Conservation (phyloP, 2,329 filamentous ascomycete species). For the Diaporthe sp. region DNA sequence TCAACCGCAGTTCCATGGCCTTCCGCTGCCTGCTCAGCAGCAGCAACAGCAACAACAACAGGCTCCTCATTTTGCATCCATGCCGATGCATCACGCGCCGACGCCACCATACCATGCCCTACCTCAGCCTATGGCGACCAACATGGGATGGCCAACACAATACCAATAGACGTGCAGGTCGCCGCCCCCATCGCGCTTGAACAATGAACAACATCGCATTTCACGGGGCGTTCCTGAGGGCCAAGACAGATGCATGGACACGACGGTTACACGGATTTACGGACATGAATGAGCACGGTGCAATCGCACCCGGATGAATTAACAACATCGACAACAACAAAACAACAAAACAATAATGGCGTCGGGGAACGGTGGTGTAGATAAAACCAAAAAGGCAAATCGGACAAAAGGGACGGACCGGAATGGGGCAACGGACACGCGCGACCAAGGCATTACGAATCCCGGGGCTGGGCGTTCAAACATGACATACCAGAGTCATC, state of each 20-base stretch:
- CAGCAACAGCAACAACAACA: slow-evolving; percentile 16
- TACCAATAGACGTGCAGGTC: slow-evolving; percentile 20
- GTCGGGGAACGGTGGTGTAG: not conserved
- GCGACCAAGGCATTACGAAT: not conserved
- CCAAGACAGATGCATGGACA: not conserved
- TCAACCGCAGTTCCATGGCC: slow-evolving; percentile 19
- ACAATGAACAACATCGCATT: not conserved
- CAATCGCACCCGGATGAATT: slow-evolving; percentile 10
- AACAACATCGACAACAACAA: not conserved
- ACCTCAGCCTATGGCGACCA: slow-evolving; percentile 29
- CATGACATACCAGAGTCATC: slow-evolving; percentile 10
- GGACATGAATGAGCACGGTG: slow-evolving; percentile 2
- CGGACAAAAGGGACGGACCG: slow-evolving; percentile 13
- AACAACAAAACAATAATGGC: not conserved
- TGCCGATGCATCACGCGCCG: slow-evolving; percentile 22
- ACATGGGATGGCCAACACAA: slow-evolving; percentile 30
- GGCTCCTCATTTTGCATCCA: slow-evolving; percentile 7
- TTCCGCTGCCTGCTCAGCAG: slow-evolving; percentile 23
- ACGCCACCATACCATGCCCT: slow-evolving; percentile 27
- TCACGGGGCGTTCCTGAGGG: not conserved
- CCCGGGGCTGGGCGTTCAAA: slow-evolving; percentile 15
- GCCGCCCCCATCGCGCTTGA: not conserved
- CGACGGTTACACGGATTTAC: slow-evolving; percentile 10
- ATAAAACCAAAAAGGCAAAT: slow-evolving; percentile 14
- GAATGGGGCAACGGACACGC: not conserved